Percentiles rank a stretch among this genome's conserved stretches.
Conservation (phyloP, 2,329 filamentous ascomycete genomes). For the Ophiostoma australiae region DNA sequence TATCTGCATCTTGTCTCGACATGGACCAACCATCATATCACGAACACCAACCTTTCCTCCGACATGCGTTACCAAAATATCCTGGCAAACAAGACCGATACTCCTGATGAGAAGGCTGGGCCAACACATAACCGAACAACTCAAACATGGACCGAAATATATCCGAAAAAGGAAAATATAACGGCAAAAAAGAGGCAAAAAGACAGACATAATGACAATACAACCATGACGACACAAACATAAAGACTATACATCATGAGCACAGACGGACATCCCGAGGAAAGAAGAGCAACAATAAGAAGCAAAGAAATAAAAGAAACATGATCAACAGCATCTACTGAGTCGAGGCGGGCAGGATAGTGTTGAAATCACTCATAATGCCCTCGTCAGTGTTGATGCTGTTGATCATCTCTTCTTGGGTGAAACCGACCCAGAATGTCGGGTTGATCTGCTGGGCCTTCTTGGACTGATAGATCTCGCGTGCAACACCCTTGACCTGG, state of each 20-base stretch:
- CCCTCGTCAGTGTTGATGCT: slow-evolving; percentile 54
- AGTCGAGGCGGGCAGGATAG: slow-evolving; percentile 32
- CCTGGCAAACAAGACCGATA: neutral
- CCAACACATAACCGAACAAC: neutral
- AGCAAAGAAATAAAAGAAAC: neutral
- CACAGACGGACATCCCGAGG: neutral
- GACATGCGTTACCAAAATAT: neutral
- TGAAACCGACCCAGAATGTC: slow-evolving; percentile 51
- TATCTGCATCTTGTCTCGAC: neutral
- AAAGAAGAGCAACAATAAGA: neutral
- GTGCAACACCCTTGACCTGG: slow-evolving; percentile 74
- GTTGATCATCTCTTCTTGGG: slow-evolving; percentile 51
- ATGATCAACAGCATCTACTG: slow-evolving; percentile 19
- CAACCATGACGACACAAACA: neutral
- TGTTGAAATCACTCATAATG: slow-evolving; percentile 55
- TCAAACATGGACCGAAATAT: neutral
- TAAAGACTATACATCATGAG: neutral
- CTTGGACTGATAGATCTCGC: slow-evolving; percentile 62
- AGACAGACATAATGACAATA: neutral
- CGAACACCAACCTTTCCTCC: neutral
- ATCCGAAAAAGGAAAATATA: neutral
- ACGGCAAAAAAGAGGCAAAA: neutral
- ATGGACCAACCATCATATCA: neutral
- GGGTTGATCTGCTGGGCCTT: slow-evolving; percentile 51
- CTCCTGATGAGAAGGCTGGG: neutral